A percentile compares a stretch with the other conserved stretches of the same genome.
Conservation (phyloP, 2,329 filamentous ascomycete species). For the Neocatenulostroma microsporum region DNA sequence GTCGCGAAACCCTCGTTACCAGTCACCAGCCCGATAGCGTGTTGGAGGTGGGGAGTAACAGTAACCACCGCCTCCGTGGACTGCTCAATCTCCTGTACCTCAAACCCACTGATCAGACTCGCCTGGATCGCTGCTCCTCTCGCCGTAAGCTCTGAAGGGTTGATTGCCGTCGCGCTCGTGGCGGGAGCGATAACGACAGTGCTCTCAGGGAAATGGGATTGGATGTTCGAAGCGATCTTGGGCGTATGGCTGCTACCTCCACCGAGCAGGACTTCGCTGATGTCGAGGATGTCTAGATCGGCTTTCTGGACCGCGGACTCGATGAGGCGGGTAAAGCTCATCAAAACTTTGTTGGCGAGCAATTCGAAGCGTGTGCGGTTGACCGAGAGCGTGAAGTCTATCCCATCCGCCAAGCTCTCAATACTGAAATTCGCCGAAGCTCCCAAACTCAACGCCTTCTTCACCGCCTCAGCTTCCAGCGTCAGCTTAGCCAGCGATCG, state of each 20-base stretch:
- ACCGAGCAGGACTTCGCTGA: conserved; percentile 89
- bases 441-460: conserved; percentile 84
- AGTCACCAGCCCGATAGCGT: conserved; percentile 79
- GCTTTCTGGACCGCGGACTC: conserved; percentile 86
- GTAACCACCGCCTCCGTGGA: conserved; percentile 93
- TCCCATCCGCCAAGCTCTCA: conserved; percentile 78
- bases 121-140: conserved; percentile 94
- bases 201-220: conserved; percentile 68
- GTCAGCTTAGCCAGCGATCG: conserved; percentile 85
- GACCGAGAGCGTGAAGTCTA: conserved; percentile 85
- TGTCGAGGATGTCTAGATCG: conserved; percentile 79
- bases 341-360: conserved; percentile 75
- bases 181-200: conserved; percentile 77
- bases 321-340: conserved; percentile 78
- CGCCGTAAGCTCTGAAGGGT: conserved; percentile 83
- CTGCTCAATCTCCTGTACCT: conserved; percentile 87
- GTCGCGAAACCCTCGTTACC: conserved; percentile 61
- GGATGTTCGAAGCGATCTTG: conserved; percentile 76
- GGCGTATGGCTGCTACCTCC: conserved; percentile 91
- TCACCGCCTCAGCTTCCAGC: conserved; percentile 81
- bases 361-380: conserved; percentile 93
- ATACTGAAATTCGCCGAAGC: conserved; percentile 86
- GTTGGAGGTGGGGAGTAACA: conserved; percentile 80
- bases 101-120: conserved; percentile 88
- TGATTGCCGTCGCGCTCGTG: conserved; percentile 69